Base-by-base conservation (phyloP, 345 rosid species). In the Psidium friedrichsthalianum region DNA sequence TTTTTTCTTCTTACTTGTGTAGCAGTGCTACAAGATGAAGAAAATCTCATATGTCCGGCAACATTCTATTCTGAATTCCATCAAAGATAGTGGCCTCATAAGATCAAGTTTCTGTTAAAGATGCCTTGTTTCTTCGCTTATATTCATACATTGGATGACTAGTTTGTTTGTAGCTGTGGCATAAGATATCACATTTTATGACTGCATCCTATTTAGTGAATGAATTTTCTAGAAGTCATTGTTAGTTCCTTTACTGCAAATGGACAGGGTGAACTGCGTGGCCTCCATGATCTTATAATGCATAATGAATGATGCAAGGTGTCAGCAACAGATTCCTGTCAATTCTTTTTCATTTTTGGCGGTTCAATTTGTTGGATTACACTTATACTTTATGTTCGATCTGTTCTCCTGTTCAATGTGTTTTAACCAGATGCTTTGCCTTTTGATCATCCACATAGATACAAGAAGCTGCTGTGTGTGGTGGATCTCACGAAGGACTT, bases 401-500 rank as follows among this genome's bases (percentile, higher is more conserved):
- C 40, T 80, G 29, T 52, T 54, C 44, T 53, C 42, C 54, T 82
- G 25, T 27, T 52, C 59, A 15, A 24, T 82, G 84, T 53, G 47
- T 54, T 52, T 27, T 53, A 82, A 53, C 44, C 42, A 80, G 84
- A 84, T 85, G 80, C 55, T 74, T 89, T 81, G 42, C 83, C 85
- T 90, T 87, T 87, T 86, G 82, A 88, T 84, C 89, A 86, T 84
- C 87, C 87, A 64, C 64, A 81, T 91, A 97, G 99, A 93, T 97
- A 96, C 96, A 97, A 96, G 96, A 96, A 95, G 94, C 98, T 97
- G 84, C 96, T 97, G 47, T 87, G 98, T 90, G 86, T 93, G 54
- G 98, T 97, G 85, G 98, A 97, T 92, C 98, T 97, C 85, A 91
- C 98, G 29, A 96, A 93, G 94, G 98, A 97, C 94, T 97, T 95